Evolutionary conservation across 1,139 yeast species (phyloP).

Genomic region (Yamadazyma dendronema): DNA sequence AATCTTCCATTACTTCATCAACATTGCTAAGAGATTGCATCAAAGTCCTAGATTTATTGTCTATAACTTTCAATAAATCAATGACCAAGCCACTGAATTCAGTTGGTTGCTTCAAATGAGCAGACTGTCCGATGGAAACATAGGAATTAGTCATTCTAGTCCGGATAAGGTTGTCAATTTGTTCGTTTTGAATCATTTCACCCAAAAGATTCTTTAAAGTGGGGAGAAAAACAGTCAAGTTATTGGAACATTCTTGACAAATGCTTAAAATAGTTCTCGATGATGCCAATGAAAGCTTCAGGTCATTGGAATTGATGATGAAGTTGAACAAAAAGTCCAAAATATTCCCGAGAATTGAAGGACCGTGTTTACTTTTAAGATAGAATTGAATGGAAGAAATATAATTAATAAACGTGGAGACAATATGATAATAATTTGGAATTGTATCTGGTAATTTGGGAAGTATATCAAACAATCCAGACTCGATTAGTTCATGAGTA

Average conservation of each 20-base stretch:
- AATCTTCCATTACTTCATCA: slow-evolving; percentile 31
- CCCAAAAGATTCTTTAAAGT: slow-evolving; percentile 51
- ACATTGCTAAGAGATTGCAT: slow-evolving; percentile 11
- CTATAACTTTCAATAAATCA: slow-evolving; percentile 22
- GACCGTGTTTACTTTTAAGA: slow-evolving; percentile 40
- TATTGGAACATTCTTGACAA: slow-evolving; percentile 58
- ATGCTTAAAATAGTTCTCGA: slow-evolving; percentile 61
- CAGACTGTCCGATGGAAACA: slow-evolving; percentile 57
- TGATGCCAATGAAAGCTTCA: slow-evolving; percentile 31
- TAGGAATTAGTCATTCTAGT: slow-evolving; percentile 61
- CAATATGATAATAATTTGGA: slow-evolving; percentile 10
- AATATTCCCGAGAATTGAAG: slow-evolving; percentile 42
- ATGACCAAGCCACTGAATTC: slow-evolving; percentile 23
- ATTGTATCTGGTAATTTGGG: slow-evolving; percentile 13
- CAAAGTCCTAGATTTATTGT: slow-evolving; percentile 12
- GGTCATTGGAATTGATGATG: slow-evolving; percentile 21
- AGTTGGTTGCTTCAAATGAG: slow-evolving; percentile 37
- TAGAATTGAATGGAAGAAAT: slow-evolving; percentile 57
- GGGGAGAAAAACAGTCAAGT: slow-evolving; percentile 46
- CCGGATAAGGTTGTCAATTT: slow-evolving; percentile 51
- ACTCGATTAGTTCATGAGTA: slow-evolving; percentile 22
- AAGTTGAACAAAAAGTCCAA: slow-evolving; percentile 46
- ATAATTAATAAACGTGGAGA: slow-evolving; percentile 48
- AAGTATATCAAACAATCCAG: slow-evolving; percentile 20
- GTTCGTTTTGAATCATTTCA: slow-evolving; percentile 49